phyloP scores from a whole-genome alignment of 1,284 basidiomycete genomes.

The Cutaneotrichosporon sp. region DNA sequence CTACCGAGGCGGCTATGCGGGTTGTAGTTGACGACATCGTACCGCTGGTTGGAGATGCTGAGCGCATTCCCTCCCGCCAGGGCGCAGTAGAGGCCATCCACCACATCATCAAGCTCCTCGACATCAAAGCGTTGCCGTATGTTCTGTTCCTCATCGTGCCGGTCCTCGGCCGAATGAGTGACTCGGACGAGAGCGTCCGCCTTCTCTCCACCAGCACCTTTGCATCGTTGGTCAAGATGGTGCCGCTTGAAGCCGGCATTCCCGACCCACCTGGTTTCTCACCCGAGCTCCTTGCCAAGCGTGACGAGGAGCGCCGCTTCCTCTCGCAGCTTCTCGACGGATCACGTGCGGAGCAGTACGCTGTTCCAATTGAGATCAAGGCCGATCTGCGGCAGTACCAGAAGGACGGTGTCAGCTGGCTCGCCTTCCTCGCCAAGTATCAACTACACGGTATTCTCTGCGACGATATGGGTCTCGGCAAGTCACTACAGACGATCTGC shows the following conservation, averaged over 20 bases:
- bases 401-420: conserved; percentile 97
- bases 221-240: conserved; percentile 97
- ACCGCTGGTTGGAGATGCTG: conserved; percentile 77
- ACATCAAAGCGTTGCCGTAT: conserved; percentile 93
- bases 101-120: conserved; percentile 88
- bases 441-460: conserved; percentile 97
- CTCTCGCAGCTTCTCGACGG: conserved; percentile 90
- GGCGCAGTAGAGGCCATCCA: conserved; percentile 86
- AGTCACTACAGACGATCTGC: conserved; percentile 96
- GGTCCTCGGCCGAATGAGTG: conserved; percentile 95
- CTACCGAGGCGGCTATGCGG: conserved; percentile 80
- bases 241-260: conserved; percentile 93
- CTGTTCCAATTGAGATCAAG: conserved; percentile 81
- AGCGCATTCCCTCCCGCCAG: conserved; percentile 73
- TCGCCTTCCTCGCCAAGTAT: conserved; percentile 93
- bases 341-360: conserved; percentile 87
- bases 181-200: conserved; percentile 83
- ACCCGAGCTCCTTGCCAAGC: conserved; percentile 76
- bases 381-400: conserved; percentile 96
- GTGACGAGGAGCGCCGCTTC: conserved; percentile 86
- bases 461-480: conserved; percentile 98
- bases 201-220: conserved; percentile 94
- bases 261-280: conserved; percentile 94
- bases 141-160: conserved; percentile 97
- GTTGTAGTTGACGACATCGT: conserved; percentile 79